A percentile compares a stretch with the other conserved stretches of the same genome.
Evolutionary conservation across 495 filamentous ascomycete species (phyloP).

Genomic region (Immersiella caudata): DNA sequence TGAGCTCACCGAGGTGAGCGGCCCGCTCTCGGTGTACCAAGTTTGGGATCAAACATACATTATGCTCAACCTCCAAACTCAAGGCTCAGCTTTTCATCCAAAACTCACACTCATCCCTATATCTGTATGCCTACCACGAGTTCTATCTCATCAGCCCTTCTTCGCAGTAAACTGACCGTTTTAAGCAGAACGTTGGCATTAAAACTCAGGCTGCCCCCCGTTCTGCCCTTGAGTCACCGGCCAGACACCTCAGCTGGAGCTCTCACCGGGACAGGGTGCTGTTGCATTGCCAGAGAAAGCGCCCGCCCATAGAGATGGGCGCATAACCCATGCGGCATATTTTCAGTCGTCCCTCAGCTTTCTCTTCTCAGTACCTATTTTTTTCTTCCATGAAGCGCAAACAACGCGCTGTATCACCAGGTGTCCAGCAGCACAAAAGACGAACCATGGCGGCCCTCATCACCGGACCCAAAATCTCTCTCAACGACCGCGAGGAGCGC

Average conservation of each 20-base stretch:
- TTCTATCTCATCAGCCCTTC: background rate
- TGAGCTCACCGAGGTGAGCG: background rate
- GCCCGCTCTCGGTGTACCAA: background rate
- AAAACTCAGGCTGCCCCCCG: background rate
- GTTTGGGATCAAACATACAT: background rate
- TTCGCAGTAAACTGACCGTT: background rate
- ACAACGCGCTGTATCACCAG: constrained; percentile 17
- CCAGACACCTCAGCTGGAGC: background rate
- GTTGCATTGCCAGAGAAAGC: background rate
- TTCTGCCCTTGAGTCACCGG: constrained; percentile 12
- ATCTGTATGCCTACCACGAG: background rate
- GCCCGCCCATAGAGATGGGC: constrained; percentile 9
- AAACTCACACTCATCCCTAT: background rate
- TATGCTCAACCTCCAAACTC: background rate
- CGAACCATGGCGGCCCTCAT: constrained; percentile 3
- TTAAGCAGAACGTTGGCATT: background rate
- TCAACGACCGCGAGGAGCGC: constrained; percentile 68
- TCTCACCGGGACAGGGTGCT: background rate
- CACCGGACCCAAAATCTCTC: constrained; percentile 32
- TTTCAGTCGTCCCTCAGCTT: constrained; percentile 14
- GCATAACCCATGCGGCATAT: constrained; percentile 5
- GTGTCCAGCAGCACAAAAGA: constrained; percentile 1
- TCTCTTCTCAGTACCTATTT: background rate
- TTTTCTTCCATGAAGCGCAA: constrained; percentile 31
- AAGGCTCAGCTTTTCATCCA: background rate